Evolutionary conservation across 1,284 basidiomycete species (phyloP), one percentile per base, ranked within the genome.

Genomic region (Flammula alnicola): DNA sequence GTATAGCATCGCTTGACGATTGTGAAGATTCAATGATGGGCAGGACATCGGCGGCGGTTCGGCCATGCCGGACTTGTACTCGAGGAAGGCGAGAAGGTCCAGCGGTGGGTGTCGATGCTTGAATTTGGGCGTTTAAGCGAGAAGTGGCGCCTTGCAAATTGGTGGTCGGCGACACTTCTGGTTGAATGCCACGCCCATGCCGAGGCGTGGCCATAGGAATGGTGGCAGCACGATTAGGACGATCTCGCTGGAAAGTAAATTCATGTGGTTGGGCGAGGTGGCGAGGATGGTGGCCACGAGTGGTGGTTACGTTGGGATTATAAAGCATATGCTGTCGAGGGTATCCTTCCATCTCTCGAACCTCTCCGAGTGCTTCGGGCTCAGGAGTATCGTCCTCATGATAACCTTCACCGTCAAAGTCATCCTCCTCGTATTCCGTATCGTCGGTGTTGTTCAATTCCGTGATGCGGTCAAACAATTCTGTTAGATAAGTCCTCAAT

Each of bases 401-500:
- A 33, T 79, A 77, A 16, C 70, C 72, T 31, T 83, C 82, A 7
- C 71, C 74, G 35, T 86, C 74, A 29, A 85, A 80, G 51, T 81
- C 78, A 45, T 86, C 84, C 41, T 86, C 85, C 47, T 88, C 86
- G 55, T 88, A 86, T 57, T 88, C 84, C 0, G 86, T 86, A 52
- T 88, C 85, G 61, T 86, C 84, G 35, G 84, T 83, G 10, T 79
- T 79, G 56, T 82, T 83, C 71, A 80, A 75, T 58, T 88, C 86
- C 5, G 81, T 86, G 60, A 90, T 85, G 54, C 80, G 80, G 57
- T 84, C 84, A 62, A 86, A 88, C 12, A 86, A 68, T 52, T 86
- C 85, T 8, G 79, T 84, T 31, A 98, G 73, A 65, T 86, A 95
- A 19, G 83, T 75, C 31, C 96, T 81, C 25, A 99, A 78, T 47